phyloP scores from a whole-genome alignment of 2,329 filamentous ascomycete species.

The Exophiala oligosperma region DNA sequence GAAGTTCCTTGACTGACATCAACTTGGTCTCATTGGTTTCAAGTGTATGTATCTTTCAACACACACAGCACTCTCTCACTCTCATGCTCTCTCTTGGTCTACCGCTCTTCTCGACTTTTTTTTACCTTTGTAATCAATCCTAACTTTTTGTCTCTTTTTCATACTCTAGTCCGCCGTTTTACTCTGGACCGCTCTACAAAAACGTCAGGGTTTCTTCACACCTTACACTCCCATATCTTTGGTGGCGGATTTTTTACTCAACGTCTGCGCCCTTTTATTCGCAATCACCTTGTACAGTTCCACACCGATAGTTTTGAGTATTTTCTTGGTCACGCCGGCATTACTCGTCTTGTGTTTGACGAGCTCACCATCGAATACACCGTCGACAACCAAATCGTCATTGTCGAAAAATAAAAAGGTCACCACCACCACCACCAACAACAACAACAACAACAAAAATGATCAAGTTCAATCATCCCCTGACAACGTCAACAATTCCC shows the following conservation, averaged over 20 bases:
- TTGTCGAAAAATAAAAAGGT: conserved; percentile 5
- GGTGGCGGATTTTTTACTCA: conserved; percentile 81
- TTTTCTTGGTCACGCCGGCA: conserved; percentile 72
- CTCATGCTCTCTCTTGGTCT: too few relatives aligned
- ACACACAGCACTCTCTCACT: neutral
- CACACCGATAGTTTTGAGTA: conserved; percentile 70
- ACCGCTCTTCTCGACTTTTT: too few relatives aligned
- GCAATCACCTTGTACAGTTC: conserved; percentile 82
- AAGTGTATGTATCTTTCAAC: conserved; percentile 62
- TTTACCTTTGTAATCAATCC: neutral
- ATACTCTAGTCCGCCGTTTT: conserved; percentile 69
- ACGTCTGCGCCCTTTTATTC: conserved; percentile 77
- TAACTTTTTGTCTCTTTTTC: conserved; percentile 14
- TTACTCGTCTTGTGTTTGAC: conserved; percentile 52
- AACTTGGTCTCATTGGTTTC: conserved; percentile 82
- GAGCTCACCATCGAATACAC: neutral
- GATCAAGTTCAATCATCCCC: conserved; percentile 4
- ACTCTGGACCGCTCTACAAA: conserved; percentile 86
- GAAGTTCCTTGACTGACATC: conserved; percentile 81
- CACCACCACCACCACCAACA: neutral
- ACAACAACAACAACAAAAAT: neutral
- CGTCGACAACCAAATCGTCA: conserved; percentile 16
- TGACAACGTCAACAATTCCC: neutral
- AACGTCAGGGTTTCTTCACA: conserved; percentile 79
- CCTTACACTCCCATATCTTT: conserved; percentile 69